A percentile compares a stretch with the other conserved stretches of the same genome.
phyloP scores from a whole-genome alignment of 371 early-diverging fungal genomes.

The Apophysomyces sp. region DNA sequence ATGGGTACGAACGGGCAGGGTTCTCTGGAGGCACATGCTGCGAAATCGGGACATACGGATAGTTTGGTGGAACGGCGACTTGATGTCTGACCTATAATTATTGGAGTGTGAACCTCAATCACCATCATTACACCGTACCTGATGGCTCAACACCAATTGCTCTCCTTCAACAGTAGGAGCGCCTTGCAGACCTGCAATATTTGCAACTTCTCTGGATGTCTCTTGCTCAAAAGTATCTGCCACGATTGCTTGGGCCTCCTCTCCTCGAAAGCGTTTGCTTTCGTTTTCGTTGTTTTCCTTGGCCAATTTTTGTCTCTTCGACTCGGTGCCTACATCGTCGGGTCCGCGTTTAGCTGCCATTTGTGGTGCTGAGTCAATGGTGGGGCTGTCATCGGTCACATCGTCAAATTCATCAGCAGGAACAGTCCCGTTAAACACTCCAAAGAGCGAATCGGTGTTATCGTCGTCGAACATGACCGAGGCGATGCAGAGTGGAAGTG shows the following conservation, averaged over 20 bases:
- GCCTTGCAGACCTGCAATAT: conserved; percentile 61
- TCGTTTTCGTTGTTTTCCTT: conserved; percentile 10
- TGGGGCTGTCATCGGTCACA: conserved; percentile 2
- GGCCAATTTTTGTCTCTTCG: conserved; percentile 8
- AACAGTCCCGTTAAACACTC: conserved; percentile 11
- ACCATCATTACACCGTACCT: conserved; percentile 23
- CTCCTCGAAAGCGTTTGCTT: conserved; percentile 16
- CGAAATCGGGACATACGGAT: conserved; percentile 83
- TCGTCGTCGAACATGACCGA: conserved; percentile 18
- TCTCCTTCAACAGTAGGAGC: conserved; percentile 58
- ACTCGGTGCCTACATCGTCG: not conserved
- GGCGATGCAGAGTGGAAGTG: not conserved
- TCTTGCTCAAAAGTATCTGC: conserved; percentile 82
- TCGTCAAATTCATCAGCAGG: conserved; percentile 10
- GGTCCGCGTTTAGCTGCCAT: not conserved
- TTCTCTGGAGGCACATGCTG: conserved; percentile 78
- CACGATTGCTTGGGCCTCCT: conserved; percentile 49
- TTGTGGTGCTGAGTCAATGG: not conserved
- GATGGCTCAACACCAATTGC: conserved; percentile 55
- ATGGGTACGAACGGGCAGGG: conserved; percentile 92
- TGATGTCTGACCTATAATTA: conserved; percentile 82
- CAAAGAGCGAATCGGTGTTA: conserved; percentile 16
- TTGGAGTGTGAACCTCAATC: not conserved
- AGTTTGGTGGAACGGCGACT: conserved; percentile 91
- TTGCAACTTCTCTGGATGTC: conserved; percentile 69